A percentile compares a stretch with the other conserved stretches of the same genome.
phyloP scores from a whole-genome alignment of 2,329 filamentous ascomycete genomes.

The Simplicillium aogashimaense region DNA sequence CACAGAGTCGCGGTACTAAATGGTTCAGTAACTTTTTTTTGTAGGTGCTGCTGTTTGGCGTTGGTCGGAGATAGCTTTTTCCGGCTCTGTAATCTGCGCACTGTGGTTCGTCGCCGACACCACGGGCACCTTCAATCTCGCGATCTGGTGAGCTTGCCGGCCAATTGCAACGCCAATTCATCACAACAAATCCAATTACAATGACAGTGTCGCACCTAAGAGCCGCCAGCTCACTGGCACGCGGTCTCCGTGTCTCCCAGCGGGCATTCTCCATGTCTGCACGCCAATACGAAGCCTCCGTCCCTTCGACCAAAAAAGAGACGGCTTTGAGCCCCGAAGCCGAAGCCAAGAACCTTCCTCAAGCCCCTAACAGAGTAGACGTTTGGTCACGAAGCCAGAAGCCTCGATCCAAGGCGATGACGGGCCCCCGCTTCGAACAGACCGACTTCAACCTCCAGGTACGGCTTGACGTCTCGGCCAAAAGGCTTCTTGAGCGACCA shows the following conservation, averaged over 20 bases:
- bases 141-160: not conserved
- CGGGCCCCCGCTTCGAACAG: constrained; percentile 92
- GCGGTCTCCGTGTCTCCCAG: constrained; percentile 30
- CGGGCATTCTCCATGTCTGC: constrained; percentile 39
- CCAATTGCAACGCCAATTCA: constrained; percentile 10
- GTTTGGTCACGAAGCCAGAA: constrained; percentile 85
- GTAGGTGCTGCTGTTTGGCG: not conserved
- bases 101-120: constrained; percentile 5
- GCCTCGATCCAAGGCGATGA: constrained; percentile 75
- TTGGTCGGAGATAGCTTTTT: constrained; percentile 7
- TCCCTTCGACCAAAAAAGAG: constrained; percentile 23
- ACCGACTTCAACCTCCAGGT: constrained; percentile 91
- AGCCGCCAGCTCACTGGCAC: constrained; percentile 32
- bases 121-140: not conserved
- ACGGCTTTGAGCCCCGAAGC: constrained; percentile 32
- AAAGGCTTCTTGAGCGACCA: not conserved
- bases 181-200: constrained; percentile 16
- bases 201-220: constrained; percentile 38
- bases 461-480: constrained; percentile 18
- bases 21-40: constrained; percentile 4
- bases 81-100: constrained; percentile 8
- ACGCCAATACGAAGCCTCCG: constrained; percentile 33
- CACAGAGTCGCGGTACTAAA: too few relatives aligned
- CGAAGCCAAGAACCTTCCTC: constrained; percentile 43
- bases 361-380: constrained; percentile 76